Evolutionary conservation across 2,329 filamentous ascomycete species (phyloP).

Genomic region (Fusarium mangiferae): DNA sequence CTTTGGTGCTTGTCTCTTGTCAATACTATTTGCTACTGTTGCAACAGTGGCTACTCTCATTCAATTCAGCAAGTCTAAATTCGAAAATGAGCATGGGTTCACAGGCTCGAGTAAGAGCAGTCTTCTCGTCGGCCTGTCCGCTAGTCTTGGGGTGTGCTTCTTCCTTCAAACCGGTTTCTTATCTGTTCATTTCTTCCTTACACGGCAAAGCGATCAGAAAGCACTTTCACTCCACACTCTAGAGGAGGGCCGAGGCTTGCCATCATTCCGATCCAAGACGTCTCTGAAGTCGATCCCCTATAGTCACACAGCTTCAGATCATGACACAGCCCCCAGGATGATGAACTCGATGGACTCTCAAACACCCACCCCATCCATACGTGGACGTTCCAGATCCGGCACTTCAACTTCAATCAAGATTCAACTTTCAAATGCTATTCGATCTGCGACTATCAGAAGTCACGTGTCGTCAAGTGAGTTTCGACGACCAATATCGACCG

Average conservation of each 20-base stretch:
- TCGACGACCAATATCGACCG: conserved; percentile 59
- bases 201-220: conserved; percentile 42
- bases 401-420: conserved; percentile 46
- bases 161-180: conserved; percentile 61
- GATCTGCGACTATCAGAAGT: conserved; percentile 67
- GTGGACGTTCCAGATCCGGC: conserved; percentile 38
- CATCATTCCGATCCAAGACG: conserved; percentile 40
- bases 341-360: conserved; percentile 50
- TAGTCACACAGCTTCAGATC: conserved; percentile 54
- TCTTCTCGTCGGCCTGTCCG: conserved; percentile 57
- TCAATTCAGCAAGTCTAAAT: conserved; percentile 46
- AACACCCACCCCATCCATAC: conserved; percentile 58
- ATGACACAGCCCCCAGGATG: conserved; percentile 47
- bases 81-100: conserved; percentile 19
- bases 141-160: conserved; percentile 58
- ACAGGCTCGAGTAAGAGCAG: conserved; percentile 33
- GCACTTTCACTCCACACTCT: conserved; percentile 36
- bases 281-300: conserved; percentile 64
- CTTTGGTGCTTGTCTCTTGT: conserved; percentile 48
- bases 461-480: conserved; percentile 60
- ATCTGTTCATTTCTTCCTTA: conserved; percentile 55
- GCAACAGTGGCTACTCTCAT: conserved; percentile 58
- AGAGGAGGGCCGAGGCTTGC: conserved; percentile 36
- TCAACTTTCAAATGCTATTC: conserved; percentile 59
- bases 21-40: conserved; percentile 57